Conservation (phyloP, 225 moss, liverwort and hornwort genomes). For the Marchantia polymorpha region DNA sequence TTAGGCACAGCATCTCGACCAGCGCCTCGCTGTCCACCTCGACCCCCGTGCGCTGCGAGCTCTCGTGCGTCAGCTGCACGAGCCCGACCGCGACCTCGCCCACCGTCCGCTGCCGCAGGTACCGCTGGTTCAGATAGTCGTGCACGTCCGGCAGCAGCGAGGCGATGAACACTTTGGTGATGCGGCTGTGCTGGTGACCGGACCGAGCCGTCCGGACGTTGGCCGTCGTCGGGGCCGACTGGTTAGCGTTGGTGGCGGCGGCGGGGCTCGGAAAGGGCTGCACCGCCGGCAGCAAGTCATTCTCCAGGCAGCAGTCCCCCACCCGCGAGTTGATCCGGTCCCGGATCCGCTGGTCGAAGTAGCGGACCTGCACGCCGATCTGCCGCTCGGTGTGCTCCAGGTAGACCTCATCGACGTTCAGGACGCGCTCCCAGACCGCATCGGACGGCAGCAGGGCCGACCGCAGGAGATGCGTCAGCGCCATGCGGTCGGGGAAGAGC, state of each 20-base stretch:
- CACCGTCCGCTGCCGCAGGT: constrained; percentile 32
- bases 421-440: constrained; percentile 57
- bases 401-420: constrained; percentile 41
- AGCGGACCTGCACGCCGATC: constrained; percentile 66
- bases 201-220: too few species aligned
- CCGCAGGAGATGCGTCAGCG: constrained; percentile 55
- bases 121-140: constrained; percentile 38
- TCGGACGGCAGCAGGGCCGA: constrained; percentile 53
- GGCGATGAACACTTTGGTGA: constrained; percentile 43
- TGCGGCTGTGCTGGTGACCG: not conserved
- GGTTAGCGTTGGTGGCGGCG: not conserved
- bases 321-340: constrained; percentile 50
- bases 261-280: not conserved
- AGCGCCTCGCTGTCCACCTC: constrained; percentile 58
- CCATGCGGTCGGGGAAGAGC: constrained; percentile 61
- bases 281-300: constrained; percentile 45
- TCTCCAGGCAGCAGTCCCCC: constrained; percentile 38
- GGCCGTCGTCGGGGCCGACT: not conserved
- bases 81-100: constrained; percentile 42
- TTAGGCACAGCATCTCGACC: constrained; percentile 57
- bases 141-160: constrained; percentile 59
- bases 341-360: constrained; percentile 18
- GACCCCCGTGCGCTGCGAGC: constrained; percentile 39
- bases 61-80: constrained; percentile 52
- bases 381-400: constrained; percentile 42